Percentiles rank a stretch among this genome's conserved stretches.
Conservation (phyloP, 208 protist genomes). For the Giardia muris region DNA sequence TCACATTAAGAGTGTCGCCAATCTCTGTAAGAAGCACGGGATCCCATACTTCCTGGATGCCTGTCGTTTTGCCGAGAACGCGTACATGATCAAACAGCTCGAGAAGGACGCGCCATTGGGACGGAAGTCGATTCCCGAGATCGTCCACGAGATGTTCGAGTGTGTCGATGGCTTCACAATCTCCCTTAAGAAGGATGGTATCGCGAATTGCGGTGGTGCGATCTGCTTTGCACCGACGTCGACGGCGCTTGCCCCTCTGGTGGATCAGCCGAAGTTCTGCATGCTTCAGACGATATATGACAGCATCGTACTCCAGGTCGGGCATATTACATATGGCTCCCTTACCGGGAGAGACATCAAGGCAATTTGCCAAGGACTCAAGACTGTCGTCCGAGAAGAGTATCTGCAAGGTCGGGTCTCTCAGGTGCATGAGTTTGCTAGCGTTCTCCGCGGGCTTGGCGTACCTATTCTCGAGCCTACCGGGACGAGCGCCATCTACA, state of each 20-base stretch:
- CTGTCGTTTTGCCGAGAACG: slow-evolving; percentile 48
- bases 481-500: slow-evolving; percentile 21
- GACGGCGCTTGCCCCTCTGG: neutral
- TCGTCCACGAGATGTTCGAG: slow-evolving; percentile 25
- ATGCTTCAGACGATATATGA: neutral
- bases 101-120: neutral
- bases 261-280: neutral
- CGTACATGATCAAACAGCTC: slow-evolving; percentile 43
- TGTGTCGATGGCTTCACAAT: slow-evolving; percentile 32
- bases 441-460: neutral
- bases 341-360: slow-evolving; percentile 32
- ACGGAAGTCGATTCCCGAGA: slow-evolving; percentile 33
- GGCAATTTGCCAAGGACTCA: neutral
- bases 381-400: neutral
- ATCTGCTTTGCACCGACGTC: neutral
- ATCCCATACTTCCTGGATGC: slow-evolving; percentile 44
- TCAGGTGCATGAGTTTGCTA: slow-evolving; percentile 20
- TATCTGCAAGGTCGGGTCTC: slow-evolving; percentile 24
- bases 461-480: slow-evolving; percentile 32
- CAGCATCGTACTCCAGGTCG: slow-evolving; percentile 18
- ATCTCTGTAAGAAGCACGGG: slow-evolving; percentile 31
- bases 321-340: neutral
- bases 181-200: slow-evolving; percentile 35
- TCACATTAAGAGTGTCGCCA: slow-evolving; percentile 34
- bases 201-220: slow-evolving; percentile 27